A percentile compares a stretch with the other conserved stretches of the same genome.
Evolutionary conservation across 1,284 basidiomycete species (phyloP).

Genomic region (Tilletia setariae): DNA sequence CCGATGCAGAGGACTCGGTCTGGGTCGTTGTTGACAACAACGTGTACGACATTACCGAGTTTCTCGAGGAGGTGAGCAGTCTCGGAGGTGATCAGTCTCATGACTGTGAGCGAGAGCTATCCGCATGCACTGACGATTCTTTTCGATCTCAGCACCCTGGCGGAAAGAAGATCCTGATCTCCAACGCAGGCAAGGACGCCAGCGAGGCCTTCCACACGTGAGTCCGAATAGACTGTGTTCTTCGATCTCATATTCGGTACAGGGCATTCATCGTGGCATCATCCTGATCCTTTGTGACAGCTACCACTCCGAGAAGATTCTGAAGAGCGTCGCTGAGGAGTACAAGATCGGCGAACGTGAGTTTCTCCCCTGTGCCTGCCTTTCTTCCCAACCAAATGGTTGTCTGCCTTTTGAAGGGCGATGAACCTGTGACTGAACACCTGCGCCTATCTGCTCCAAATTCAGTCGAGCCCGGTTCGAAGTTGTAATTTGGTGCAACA

Average conservation of each 20-base stretch:
- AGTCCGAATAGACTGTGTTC: background rate
- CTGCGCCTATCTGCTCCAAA: background rate
- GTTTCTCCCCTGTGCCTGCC: background rate
- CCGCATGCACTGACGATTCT: too few relatives aligned
- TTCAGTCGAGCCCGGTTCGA: constrained; percentile 38
- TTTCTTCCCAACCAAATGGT: too few relatives aligned
- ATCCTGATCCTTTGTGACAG: constrained; percentile 11
- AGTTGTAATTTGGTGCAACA: constrained; percentile 27
- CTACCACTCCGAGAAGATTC: constrained; percentile 50
- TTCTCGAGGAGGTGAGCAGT: constrained; percentile 48
- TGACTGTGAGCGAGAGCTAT: background rate
- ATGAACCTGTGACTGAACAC: background rate
- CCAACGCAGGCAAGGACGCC: constrained; percentile 52
- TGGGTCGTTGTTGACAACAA: constrained; percentile 51
- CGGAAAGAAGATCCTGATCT: constrained; percentile 53
- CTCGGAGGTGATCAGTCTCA: too few relatives aligned
- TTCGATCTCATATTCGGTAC: background rate
- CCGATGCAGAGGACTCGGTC: constrained; percentile 44
- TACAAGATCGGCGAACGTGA: constrained; percentile 43
- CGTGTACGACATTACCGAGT: constrained; percentile 53
- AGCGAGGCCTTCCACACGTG: constrained; percentile 45
- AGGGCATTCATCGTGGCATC: background rate
- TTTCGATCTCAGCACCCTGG: constrained; percentile 41
- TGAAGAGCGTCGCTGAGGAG: constrained; percentile 41
- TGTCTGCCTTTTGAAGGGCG: too few relatives aligned